Conservation (phyloP, 2,329 filamentous ascomycete species). For the Ophiostoma sp. region DNA sequence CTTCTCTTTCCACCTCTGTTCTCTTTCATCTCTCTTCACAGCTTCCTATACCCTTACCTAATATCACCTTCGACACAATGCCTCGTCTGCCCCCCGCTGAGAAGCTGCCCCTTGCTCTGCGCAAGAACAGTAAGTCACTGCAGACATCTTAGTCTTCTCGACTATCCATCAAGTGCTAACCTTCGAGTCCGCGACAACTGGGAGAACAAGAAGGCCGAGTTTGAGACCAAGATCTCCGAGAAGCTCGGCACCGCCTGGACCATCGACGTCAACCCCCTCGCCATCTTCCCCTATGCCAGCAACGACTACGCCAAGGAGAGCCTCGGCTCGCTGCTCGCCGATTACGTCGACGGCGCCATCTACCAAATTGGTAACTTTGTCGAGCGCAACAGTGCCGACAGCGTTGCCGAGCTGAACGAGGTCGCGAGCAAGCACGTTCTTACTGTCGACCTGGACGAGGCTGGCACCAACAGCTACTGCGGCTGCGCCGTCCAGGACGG, state of each 20-base stretch:
- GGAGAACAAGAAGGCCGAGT: constrained; percentile 41
- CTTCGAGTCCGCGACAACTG: constrained; percentile 47
- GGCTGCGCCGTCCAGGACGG: constrained; percentile 41
- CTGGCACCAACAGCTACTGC: constrained; percentile 38
- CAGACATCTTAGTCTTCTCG: neutral
- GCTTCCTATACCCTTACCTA: neutral
- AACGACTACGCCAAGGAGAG: constrained; percentile 39
- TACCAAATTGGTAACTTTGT: constrained; percentile 19
- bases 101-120: constrained; percentile 47
- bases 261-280: constrained; percentile 43
- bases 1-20: neutral
- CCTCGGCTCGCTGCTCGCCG: constrained; percentile 41
- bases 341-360: constrained; percentile 32
- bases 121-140: constrained; percentile 44
- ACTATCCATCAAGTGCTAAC: constrained; percentile 21
- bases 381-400: constrained; percentile 29
- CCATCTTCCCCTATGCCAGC: constrained; percentile 43
- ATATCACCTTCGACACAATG: neutral
- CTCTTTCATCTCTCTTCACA: too few species aligned
- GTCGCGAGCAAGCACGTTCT: constrained; percentile 41
- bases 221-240: constrained; percentile 23
- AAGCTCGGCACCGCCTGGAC: constrained; percentile 46
- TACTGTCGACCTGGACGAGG: constrained; percentile 43
- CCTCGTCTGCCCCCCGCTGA: constrained; percentile 41
- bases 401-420: constrained; percentile 41